A percentile compares a stretch with the other conserved stretches of the same genome.
These are phyloP conservation scores for Penicillium parvum DNA, from an alignment of 495 filamentous ascomycete species.

Conservation along the genomic window DNA sequence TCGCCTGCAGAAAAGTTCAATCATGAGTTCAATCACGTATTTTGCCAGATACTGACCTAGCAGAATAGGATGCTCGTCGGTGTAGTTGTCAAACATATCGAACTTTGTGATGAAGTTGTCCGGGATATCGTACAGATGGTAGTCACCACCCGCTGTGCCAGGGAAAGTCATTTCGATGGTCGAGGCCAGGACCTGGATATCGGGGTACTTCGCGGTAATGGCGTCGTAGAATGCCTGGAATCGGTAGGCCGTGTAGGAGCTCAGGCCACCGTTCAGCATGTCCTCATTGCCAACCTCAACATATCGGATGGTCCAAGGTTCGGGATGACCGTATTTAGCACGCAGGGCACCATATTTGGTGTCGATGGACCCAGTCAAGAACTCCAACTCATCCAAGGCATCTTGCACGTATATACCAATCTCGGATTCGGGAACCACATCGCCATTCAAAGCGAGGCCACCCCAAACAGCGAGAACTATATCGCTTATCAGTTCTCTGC, in stretches of 20 bases:
- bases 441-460: conserved; percentile 56
- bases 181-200: conserved; percentile 46
- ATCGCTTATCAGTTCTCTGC: background rate
- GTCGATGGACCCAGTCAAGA: conserved; percentile 30
- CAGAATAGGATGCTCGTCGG: conserved; percentile 37
- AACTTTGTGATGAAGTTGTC: conserved; percentile 51
- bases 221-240: conserved; percentile 43
- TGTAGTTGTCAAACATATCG: conserved; percentile 48
- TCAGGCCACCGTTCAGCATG: conserved; percentile 35
- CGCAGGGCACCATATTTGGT: conserved; percentile 43
- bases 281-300: conserved; percentile 58
- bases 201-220: conserved; percentile 45
- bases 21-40: no score
- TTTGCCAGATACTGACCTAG: conserved; percentile 44
- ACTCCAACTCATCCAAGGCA: conserved; percentile 62
- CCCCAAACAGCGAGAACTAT: conserved; percentile 54
- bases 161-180: conserved; percentile 38
- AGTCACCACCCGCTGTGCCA: conserved; percentile 40
- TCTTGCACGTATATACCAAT: conserved; percentile 46
- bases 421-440: conserved; percentile 29
- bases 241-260: conserved; percentile 41
- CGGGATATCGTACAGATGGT: conserved; percentile 47
- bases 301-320: conserved; percentile 45
- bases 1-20: conserved; percentile 34
- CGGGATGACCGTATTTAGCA: conserved; percentile 41